A percentile compares a stretch with the other conserved stretches of the same genome.
These are phyloP conservation scores for Podospora pseudocomata DNA, from an alignment of 495 filamentous ascomycete species.

Conservation along the genomic window DNA sequence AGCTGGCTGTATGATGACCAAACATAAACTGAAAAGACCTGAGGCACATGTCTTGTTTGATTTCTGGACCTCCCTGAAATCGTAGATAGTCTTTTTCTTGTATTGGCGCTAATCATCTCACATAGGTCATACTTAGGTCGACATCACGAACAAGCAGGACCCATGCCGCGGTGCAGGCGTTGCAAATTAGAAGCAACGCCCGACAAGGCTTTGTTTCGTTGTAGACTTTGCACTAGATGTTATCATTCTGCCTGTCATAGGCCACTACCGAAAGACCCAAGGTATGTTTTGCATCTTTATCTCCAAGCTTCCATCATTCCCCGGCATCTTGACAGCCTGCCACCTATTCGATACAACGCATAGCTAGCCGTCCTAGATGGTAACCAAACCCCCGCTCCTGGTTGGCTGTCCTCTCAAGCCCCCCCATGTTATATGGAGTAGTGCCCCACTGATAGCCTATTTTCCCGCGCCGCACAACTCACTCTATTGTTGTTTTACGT, in stretches of 20 bases:
- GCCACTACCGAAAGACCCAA: constrained; percentile 10
- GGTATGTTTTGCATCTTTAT: constrained; percentile 5
- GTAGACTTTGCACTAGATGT: constrained; percentile 8
- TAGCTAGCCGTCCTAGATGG: not conserved
- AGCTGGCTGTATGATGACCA: constrained; percentile 32
- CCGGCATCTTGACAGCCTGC: not conserved
- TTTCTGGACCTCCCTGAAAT: constrained; percentile 17
- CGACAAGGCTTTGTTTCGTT: constrained; percentile 13
- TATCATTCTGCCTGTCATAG: constrained; percentile 18
- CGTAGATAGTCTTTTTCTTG: constrained; percentile 7
- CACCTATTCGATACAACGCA: constrained; percentile 5
- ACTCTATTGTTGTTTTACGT: constrained; percentile 1
- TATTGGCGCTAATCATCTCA: not conserved
- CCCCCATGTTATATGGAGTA: not conserved
- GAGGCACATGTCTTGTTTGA: constrained; percentile 26
- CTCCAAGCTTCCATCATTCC: constrained; percentile 1
- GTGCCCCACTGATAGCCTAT: constrained; percentile 10
- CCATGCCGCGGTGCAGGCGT: constrained; percentile 15
- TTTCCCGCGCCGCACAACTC: constrained; percentile 9
- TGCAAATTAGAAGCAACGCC: constrained; percentile 11
- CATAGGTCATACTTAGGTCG: not conserved
- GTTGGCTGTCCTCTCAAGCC: not conserved
- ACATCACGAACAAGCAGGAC: not conserved
- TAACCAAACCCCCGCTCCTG: not conserved
- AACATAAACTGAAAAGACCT: constrained; percentile 41